Base-by-base conservation (phyloP, 139 green algal species). In the Protoeuglena noctilucae region DNA sequence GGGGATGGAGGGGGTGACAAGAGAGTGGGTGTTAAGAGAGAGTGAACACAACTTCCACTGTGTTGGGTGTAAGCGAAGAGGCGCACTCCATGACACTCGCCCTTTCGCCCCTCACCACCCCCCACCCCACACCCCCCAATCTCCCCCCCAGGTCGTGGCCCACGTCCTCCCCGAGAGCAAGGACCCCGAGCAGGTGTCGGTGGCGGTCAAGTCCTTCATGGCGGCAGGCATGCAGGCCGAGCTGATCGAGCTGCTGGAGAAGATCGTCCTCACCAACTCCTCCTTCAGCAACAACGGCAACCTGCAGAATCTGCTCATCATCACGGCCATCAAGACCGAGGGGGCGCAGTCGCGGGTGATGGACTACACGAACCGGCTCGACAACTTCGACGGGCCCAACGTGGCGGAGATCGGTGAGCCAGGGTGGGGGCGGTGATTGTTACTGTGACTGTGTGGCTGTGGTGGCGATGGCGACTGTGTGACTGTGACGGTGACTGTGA, bases 191-290 rank as follows among this genome's bases (percentile, higher is more conserved):
- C 81, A 95, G 66, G 91, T 97, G 51, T 88, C 72, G 23, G 81
- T 91, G 29, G 89, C 86, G 5, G 91, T 99, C 50, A 98, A 96
- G 79, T 79, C 88, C 21, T 99, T 99, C 84, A 97, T 99, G 87
- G 76, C 74, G 28, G 82, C 82, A 24, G 85, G 91, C 61, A 75
- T 98, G 72, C 88, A 94, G 62, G 57, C 77, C 19, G 88, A 96
- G 77, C 81, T 98, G 21, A 98, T 98, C 41, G 90, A 98, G 76
- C 78, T 98, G 64, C 81, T 98, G 61, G 91, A 98, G 79, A 98
- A 97, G 88, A 98, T 98, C 60, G 91, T 98, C 61, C 80, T 98
- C 47, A 87, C 95, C 72, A 94, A 93, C 77, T 83, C 67, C 39
- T 82, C 82, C 28, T 98, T 98, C 82, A 83, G 63, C 66, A 92